Percentiles rank a stretch among this genome's conserved stretches.
phyloP scores from a whole-genome alignment of 1,284 basidiomycete species.

The Amylostereum areolatum region DNA sequence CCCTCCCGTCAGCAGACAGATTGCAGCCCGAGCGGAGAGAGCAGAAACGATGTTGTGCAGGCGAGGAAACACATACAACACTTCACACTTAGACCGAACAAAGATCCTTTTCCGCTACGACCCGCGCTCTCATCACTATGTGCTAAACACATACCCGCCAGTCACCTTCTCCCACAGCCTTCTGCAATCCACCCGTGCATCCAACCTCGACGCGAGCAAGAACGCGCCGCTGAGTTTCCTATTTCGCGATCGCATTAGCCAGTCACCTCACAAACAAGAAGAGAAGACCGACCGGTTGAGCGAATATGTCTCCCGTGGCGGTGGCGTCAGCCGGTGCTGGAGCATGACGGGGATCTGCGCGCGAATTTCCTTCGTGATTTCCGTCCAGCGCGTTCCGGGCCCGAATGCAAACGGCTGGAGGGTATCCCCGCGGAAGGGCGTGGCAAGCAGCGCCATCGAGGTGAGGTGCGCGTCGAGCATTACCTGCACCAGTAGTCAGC shows the following conservation, averaged over 20 bases:
- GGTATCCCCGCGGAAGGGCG: conserved; percentile 66
- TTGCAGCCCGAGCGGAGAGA: too few relatives aligned
- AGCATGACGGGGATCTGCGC: conserved; percentile 90
- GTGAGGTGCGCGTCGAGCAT: conserved; percentile 89
- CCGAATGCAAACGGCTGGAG: conserved; percentile 71
- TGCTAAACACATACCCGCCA: conserved; percentile 15
- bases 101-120: too few relatives aligned
- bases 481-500: conserved; percentile 33
- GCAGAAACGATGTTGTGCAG: too few relatives aligned
- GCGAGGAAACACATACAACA: too few relatives aligned
- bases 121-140: too few relatives aligned
- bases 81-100: too few relatives aligned
- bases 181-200: conserved; percentile 72
- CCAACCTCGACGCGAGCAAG: conserved; percentile 81
- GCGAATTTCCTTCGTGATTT: conserved; percentile 71
- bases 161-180: conserved; percentile 69
- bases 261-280: conserved; percentile 1
- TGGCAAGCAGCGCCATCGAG: conserved; percentile 79
- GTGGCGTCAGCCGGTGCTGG: conserved; percentile 82
- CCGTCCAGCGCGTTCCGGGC: conserved; percentile 53
- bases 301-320: conserved; percentile 92
- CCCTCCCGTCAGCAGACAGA: too few relatives aligned
- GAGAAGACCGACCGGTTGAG: conserved; percentile 64
- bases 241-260: neutral
- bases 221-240: conserved; percentile 95